Percentiles rank a stretch among this genome's conserved stretches.
These are phyloP conservation scores for Leptodontidium sp. DNA, from an alignment of 2,329 filamentous ascomycete genomes.

Conservation along the genomic window DNA sequence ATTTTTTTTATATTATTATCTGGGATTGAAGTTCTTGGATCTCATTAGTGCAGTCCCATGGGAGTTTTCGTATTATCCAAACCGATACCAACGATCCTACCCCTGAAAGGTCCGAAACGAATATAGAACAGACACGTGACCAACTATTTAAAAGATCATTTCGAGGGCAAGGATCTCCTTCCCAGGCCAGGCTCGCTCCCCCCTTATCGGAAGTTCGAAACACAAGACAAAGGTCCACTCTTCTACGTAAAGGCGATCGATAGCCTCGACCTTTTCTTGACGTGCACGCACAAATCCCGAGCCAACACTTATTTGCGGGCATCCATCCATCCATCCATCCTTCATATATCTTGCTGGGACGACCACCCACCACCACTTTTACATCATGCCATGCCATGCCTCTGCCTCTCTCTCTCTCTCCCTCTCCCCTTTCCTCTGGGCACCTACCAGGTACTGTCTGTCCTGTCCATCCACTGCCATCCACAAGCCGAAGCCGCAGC, in stretches of 20 bases:
- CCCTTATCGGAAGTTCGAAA: conserved; percentile 12
- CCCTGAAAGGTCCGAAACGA: not conserved
- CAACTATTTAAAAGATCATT: not conserved
- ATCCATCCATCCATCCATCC: too few species aligned
- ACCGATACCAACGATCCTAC: not conserved
- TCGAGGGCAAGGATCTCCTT: not conserved
- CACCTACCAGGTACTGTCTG: too few species aligned
- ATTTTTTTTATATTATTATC: not conserved
- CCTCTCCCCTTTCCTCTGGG: too few species aligned
- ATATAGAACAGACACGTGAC: conserved; percentile 9
- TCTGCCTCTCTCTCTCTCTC: too few species aligned
- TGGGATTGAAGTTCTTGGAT: not conserved
- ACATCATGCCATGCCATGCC: too few species aligned
- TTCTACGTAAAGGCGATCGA: not conserved
- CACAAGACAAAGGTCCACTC: conserved; percentile 7
- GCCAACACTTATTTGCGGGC: too few species aligned
- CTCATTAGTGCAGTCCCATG: not conserved
- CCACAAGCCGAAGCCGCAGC: too few species aligned
- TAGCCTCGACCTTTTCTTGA: not conserved
- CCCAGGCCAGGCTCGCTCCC: not conserved
- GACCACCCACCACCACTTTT: too few species aligned
- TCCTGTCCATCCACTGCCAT: too few species aligned
- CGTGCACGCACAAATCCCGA: too few species aligned
- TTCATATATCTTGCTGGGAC: too few species aligned
- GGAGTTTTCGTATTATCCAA: not conserved